phyloP scores from a whole-genome alignment of 2,329 filamentous ascomycete species.

The Clonostachys rosea region DNA sequence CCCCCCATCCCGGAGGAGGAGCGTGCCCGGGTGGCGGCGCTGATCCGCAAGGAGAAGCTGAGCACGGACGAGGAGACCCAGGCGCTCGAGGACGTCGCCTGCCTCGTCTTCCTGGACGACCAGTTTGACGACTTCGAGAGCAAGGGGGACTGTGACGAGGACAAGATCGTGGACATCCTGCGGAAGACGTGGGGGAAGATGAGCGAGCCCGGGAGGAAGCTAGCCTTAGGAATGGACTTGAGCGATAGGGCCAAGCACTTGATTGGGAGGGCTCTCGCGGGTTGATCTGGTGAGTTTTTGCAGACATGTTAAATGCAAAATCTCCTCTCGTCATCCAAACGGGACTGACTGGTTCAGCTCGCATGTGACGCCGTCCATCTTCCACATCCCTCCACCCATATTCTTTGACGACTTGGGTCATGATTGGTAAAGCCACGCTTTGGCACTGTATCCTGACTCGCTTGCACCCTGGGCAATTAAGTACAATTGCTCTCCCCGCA shows the following conservation, averaged over 20 bases:
- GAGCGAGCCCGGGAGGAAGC: constrained; percentile 53
- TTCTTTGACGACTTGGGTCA: too few relatives aligned
- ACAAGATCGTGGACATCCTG: constrained; percentile 69
- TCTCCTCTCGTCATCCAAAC: too few relatives aligned
- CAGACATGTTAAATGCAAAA: too few relatives aligned
- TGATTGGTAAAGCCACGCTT: too few relatives aligned
- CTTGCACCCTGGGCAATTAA: too few relatives aligned
- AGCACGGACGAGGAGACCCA: constrained; percentile 58
- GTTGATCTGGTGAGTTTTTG: constrained; percentile 1
- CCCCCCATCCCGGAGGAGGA: constrained; percentile 40
- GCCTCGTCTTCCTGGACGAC: constrained; percentile 82
- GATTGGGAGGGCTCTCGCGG: constrained; percentile 56
- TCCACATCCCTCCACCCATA: too few relatives aligned
- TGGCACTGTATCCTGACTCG: too few relatives aligned
- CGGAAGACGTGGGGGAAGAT: constrained; percentile 76
- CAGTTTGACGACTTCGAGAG: constrained; percentile 78
- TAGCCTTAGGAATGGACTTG: constrained; percentile 64
- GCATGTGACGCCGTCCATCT: too few relatives aligned
- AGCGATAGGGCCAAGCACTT: constrained; percentile 57
- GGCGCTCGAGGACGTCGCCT: constrained; percentile 79
- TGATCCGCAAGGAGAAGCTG: constrained; percentile 77
- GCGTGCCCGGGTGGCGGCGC: constrained; percentile 56
- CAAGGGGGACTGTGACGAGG: constrained; percentile 62
- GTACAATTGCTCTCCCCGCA: too few relatives aligned
- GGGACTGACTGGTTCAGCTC: too few relatives aligned